Conservation (phyloP, 495 filamentous ascomycete species). For the Neurospora sublineolata region DNA sequence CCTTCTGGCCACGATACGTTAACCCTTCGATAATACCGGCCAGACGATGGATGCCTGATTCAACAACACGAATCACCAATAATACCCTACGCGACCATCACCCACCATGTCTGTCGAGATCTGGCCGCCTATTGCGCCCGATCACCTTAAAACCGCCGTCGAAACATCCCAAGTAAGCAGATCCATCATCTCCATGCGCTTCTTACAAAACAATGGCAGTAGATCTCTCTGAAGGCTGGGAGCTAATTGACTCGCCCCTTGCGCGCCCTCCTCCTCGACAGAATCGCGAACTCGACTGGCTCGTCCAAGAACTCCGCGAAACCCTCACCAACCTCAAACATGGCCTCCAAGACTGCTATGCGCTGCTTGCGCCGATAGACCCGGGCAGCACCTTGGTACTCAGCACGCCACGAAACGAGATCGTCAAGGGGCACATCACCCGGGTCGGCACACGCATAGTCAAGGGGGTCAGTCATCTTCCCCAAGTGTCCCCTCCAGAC, state of each 20-base stretch:
- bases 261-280: slow-evolving; percentile 34
- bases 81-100: slow-evolving; percentile 3
- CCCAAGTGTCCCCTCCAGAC: too few relatives aligned
- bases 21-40: not conserved
- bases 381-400: slow-evolving; percentile 77
- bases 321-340: slow-evolving; percentile 66
- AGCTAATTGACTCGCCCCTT: slow-evolving; percentile 19
- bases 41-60: slow-evolving; percentile 27
- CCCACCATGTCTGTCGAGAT: slow-evolving; percentile 61
- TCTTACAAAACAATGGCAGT: not conserved
- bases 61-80: slow-evolving; percentile 3
- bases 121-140: slow-evolving; percentile 58
- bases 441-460: slow-evolving; percentile 65
- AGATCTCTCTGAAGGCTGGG: slow-evolving; percentile 19
- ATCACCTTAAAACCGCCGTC: slow-evolving; percentile 53
- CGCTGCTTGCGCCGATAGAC: slow-evolving; percentile 69
- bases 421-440: slow-evolving; percentile 83
- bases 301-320: slow-evolving; percentile 64
- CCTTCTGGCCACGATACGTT: not conserved
- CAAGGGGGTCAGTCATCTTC: slow-evolving; percentile 51
- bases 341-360: slow-evolving; percentile 80
- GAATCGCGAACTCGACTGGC: slow-evolving; percentile 78
- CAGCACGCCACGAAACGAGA: slow-evolving; percentile 77
- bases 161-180: slow-evolving; percentile 52
- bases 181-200: not conserved